Conservation (phyloP, 192 early-diverging fungal genomes). For the Mortierella claussenii region DNA sequence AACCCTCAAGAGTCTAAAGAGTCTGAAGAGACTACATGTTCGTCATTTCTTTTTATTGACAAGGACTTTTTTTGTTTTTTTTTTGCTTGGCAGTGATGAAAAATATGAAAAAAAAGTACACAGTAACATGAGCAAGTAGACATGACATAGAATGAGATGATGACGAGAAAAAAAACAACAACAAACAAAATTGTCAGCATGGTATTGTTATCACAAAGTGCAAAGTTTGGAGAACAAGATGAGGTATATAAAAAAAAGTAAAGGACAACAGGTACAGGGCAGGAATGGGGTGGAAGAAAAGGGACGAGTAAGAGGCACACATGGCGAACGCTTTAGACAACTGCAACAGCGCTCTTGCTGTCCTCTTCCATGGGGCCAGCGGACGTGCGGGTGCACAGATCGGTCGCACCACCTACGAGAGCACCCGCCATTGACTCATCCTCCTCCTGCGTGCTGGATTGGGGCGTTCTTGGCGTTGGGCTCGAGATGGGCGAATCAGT, state of each 20-base stretch:
- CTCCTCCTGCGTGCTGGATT: slow-evolving; percentile 19
- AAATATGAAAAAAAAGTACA: not conserved
- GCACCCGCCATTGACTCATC: slow-evolving; percentile 10
- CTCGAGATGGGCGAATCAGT: slow-evolving; percentile 41
- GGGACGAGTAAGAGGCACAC: too few relatives aligned
- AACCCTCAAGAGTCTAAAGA: not conserved
- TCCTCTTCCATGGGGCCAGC: too few relatives aligned
- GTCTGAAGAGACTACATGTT: not conserved
- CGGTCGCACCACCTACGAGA: too few relatives aligned
- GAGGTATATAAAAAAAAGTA: too few relatives aligned
- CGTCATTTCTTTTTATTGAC: too few relatives aligned
- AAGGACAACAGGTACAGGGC: too few relatives aligned
- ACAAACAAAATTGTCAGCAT: not conserved
- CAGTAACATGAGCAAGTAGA: not conserved
- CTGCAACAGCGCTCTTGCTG: too few relatives aligned
- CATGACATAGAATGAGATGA: not conserved
- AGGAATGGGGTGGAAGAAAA: too few relatives aligned
- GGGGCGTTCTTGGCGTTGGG: slow-evolving; percentile 42
- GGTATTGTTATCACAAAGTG: not conserved
- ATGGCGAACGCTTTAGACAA: too few relatives aligned
- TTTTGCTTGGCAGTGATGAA: too few relatives aligned
- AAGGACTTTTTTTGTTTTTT: too few relatives aligned
- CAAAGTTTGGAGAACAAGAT: not conserved
- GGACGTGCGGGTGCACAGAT: too few relatives aligned
- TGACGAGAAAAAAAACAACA: not conserved